Percentiles rank a stretch among this genome's conserved stretches.
These are phyloP conservation scores for Aureobasidium pullulans DNA, from an alignment of 2,329 filamentous ascomycete species.

Conservation along the genomic window DNA sequence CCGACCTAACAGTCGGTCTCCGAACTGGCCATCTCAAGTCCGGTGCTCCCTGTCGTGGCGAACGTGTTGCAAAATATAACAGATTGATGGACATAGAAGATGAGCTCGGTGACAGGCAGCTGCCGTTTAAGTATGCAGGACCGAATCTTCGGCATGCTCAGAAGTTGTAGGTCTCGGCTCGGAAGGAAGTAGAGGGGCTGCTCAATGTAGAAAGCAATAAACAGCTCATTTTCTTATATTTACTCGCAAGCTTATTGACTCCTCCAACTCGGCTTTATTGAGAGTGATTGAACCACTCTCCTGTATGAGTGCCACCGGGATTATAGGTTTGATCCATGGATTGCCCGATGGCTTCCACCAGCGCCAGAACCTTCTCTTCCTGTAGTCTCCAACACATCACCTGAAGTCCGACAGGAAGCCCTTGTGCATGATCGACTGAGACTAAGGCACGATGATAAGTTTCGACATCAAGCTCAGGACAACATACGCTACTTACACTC, in stretches of 20 bases:
- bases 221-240: too few species aligned
- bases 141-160: neutral
- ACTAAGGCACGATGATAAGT: conserved; percentile 15
- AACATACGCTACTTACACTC: conserved; percentile 16
- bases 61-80: conserved; percentile 39
- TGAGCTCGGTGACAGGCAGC: conserved; percentile 21
- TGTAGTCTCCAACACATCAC: conserved; percentile 21
- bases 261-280: too few species aligned
- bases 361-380: conserved; percentile 21
- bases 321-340: conserved; percentile 4
- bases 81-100: conserved; percentile 39
- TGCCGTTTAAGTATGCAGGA: conserved; percentile 24
- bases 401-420: conserved; percentile 22
- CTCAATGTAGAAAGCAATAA: too few species aligned
- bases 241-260: too few species aligned
- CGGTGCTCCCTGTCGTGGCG: conserved; percentile 34
- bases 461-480: neutral
- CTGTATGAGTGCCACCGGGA: neutral
- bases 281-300: too few species aligned
- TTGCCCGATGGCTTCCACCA: conserved; percentile 16
- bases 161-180: too few species aligned
- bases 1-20: conserved; percentile 34
- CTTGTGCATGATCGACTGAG: conserved; percentile 14
- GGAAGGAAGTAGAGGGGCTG: too few species aligned
- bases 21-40: conserved; percentile 35